These are phyloP conservation scores for bread wheat (Triticum aestivum) DNA, from an alignment of 176 grass and related monocot species.

Conservation along the genomic window IWGSC_CS_RefSeq_v2.1 NC_057803.1:30426718-30427217, in stretches of 20 bases:
- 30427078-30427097: too few species aligned
- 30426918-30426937: background rate
- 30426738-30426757: too few species aligned
- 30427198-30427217: too few species aligned
- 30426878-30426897: background rate
- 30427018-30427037: conserved; percentile 18
- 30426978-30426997: background rate
- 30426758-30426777: too few species aligned
- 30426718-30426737: too few species aligned
- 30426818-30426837: background rate
- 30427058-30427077: too few species aligned
- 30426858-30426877: background rate
- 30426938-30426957: background rate
- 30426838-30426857: background rate
- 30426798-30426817: background rate
- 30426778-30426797: too few species aligned
- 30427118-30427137: too few species aligned
- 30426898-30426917: background rate
- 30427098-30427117: too few species aligned
- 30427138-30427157: too few species aligned
- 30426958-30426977: background rate
- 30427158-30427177: too few species aligned
- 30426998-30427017: conserved; percentile 7
- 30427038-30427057: background rate
- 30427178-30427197: too few species aligned